phyloP scores from a whole-genome alignment of 768 basidiomycete species.

The Pleurotus eryngii region DNA sequence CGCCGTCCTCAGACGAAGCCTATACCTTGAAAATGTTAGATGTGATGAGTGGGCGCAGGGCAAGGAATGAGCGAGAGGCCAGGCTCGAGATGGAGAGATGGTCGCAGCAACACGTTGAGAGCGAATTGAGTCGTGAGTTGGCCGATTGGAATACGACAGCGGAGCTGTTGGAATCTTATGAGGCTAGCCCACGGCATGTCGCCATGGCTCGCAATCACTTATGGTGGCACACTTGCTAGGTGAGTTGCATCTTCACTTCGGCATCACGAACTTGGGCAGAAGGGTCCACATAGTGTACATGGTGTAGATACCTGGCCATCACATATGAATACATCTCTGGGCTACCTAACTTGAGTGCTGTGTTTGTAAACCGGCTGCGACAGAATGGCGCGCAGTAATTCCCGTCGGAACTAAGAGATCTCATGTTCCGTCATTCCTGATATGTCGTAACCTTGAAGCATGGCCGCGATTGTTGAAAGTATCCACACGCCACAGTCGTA shows the following conservation, averaged over 20 bases:
- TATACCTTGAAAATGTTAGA: not conserved
- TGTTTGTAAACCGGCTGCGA: not conserved
- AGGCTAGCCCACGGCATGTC: not conserved
- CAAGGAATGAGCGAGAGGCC: not conserved
- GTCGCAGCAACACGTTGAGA: not conserved
- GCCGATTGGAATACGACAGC: not conserved
- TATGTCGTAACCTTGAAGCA: slow-evolving; percentile 3
- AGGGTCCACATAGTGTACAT: no score
- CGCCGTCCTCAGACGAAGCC: not conserved
- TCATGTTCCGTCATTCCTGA: not conserved
- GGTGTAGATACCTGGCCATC: no score
- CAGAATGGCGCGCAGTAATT: not conserved
- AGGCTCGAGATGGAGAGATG: not conserved
- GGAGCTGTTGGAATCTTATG: not conserved
- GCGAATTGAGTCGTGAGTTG: not conserved
- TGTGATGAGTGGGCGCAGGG: slow-evolving; percentile 6
- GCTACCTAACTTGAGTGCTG: no score
- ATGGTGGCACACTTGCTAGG: not conserved
- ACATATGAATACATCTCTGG: no score
- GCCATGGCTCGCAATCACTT: not conserved
- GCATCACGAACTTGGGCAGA: not conserved
- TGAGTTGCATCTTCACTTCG: not conserved
- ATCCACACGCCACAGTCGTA: slow-evolving; percentile 10
- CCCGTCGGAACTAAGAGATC: not conserved
- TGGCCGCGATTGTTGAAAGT: slow-evolving; percentile 3